Percentiles rank a stretch among this genome's conserved stretches.
These are phyloP conservation scores for Aspergillus niger DNA, from an alignment of 2,329 filamentous ascomycete species.

Conservation along the genomic window DNA sequence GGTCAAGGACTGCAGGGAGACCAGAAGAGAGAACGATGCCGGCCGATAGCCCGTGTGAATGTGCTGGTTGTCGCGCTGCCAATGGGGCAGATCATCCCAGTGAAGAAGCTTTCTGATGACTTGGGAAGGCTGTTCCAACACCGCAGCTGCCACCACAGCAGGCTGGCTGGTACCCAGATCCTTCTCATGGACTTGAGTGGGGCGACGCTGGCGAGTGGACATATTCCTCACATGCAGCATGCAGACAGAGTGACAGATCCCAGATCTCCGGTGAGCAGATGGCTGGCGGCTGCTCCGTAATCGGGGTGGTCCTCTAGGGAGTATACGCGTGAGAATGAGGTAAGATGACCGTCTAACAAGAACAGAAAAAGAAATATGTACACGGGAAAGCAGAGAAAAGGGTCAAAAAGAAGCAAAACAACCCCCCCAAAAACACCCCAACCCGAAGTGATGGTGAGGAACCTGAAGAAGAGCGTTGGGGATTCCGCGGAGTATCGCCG, in stretches of 20 bases:
- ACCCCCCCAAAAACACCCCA: background rate
- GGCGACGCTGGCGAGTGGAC: slow-evolving; percentile 36
- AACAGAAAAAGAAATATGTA: background rate
- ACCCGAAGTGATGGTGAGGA: background rate
- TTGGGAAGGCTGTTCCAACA: slow-evolving; percentile 32
- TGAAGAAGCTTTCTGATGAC: slow-evolving; percentile 44
- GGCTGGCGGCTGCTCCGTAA: background rate
- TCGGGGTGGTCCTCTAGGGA: background rate
- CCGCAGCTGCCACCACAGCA: slow-evolving; percentile 26
- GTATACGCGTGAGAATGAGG: background rate
- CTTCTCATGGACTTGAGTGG: slow-evolving; percentile 23
- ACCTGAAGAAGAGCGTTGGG: background rate
- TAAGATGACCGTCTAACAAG: background rate
- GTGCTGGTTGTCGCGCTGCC: slow-evolving; percentile 68
- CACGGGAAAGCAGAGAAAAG: background rate
- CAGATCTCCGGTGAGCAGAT: slow-evolving; percentile 3
- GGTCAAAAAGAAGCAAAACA: background rate
- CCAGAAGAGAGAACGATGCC: slow-evolving; percentile 61
- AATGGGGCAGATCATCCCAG: slow-evolving; percentile 56
- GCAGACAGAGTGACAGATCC: slow-evolving; percentile 11
- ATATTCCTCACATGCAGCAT: slow-evolving; percentile 28
- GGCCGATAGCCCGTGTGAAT: slow-evolving; percentile 68
- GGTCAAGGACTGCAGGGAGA: slow-evolving; percentile 59
- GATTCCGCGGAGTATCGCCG: slow-evolving; percentile 5
- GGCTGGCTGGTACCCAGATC: slow-evolving; percentile 27